These are phyloP conservation scores for Aspergillus sergii DNA, from an alignment of 2,329 filamentous ascomycete genomes.

Conservation along the genomic window DNA sequence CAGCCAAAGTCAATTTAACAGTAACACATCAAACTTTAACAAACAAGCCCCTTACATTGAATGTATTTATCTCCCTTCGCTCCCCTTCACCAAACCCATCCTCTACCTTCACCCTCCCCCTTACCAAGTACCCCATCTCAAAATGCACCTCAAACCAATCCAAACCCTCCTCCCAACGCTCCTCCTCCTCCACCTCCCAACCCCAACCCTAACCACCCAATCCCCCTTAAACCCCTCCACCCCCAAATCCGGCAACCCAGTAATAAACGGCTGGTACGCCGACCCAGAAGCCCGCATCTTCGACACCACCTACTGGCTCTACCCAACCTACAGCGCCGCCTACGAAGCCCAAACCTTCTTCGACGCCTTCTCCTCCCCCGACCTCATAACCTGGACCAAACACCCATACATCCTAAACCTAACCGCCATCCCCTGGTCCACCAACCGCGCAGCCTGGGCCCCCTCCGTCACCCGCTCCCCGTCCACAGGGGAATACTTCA, in stretches of 20 bases:
- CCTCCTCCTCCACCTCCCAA: background rate
- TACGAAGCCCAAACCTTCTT: constrained; percentile 55
- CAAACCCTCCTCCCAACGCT: constrained; percentile 1
- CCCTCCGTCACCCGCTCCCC: constrained; percentile 44
- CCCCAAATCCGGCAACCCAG: constrained; percentile 44
- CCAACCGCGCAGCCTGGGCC: constrained; percentile 50
- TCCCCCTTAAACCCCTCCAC: background rate
- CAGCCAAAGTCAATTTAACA: background rate
- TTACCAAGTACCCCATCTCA: background rate
- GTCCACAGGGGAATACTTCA: constrained; percentile 47
- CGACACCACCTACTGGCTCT: constrained; percentile 52
- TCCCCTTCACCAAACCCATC: background rate
- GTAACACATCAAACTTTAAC: background rate
- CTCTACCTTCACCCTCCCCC: background rate
- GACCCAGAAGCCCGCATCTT: constrained; percentile 55
- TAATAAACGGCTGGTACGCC: constrained; percentile 55
- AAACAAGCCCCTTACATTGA: background rate
- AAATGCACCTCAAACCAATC: background rate
- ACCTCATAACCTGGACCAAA: constrained; percentile 54
- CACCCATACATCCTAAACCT: constrained; percentile 49
- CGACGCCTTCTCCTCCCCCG: constrained; percentile 54
- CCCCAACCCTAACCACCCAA: constrained; percentile 4
- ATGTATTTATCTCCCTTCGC: background rate
- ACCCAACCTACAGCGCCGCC: constrained; percentile 48
- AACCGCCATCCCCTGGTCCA: constrained; percentile 47